Conservation (phyloP, 768 basidiomycete species). For the Coprinellus micaceus region DNA sequence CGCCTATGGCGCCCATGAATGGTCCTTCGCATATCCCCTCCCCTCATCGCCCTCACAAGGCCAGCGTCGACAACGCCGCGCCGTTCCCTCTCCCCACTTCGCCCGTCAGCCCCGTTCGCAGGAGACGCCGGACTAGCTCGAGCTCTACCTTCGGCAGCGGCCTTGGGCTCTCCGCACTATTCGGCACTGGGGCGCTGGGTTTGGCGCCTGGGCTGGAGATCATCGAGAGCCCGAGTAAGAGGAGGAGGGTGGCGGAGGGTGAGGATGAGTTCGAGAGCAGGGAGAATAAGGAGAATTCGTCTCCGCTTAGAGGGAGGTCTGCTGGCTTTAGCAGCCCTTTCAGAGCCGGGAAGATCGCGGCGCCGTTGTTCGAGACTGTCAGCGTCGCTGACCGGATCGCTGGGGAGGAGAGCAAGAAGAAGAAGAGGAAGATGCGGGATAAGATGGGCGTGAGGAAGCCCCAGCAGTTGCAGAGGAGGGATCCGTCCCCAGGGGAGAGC, state of each 20-base stretch:
- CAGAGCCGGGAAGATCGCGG: background rate
- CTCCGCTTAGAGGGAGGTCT: conserved; percentile 27
- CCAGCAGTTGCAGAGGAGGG: conserved; percentile 19
- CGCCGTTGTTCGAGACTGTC: conserved; percentile 17
- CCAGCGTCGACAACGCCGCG: conserved; percentile 7
- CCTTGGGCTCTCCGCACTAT: background rate
- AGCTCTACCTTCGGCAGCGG: background rate
- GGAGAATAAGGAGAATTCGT: conserved; percentile 63
- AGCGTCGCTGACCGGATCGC: conserved; percentile 46
- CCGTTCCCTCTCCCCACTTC: conserved; percentile 19
- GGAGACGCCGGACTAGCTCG: background rate
- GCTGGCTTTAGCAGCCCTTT: background rate
- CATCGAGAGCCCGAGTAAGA: conserved; percentile 12
- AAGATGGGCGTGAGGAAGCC: conserved; percentile 13
- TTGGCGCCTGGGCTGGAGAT: conserved; percentile 9
- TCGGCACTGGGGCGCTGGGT: background rate
- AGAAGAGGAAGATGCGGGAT: conserved; percentile 27
- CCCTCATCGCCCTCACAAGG: conserved; percentile 28
- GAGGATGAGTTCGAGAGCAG: conserved; percentile 7
- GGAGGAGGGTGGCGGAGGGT: conserved; percentile 26
- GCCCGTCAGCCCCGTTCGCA: background rate
- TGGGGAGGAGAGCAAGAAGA: conserved; percentile 23
- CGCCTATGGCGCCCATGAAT: conserved; percentile 17
- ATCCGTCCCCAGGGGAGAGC: conserved; percentile 6
- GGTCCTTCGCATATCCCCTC: conserved; percentile 17